Evolutionary conservation across 1,284 basidiomycete genomes (phyloP), one percentile per base, ranked within the genome.

Genomic region (Pterulicium gracile): DNA sequence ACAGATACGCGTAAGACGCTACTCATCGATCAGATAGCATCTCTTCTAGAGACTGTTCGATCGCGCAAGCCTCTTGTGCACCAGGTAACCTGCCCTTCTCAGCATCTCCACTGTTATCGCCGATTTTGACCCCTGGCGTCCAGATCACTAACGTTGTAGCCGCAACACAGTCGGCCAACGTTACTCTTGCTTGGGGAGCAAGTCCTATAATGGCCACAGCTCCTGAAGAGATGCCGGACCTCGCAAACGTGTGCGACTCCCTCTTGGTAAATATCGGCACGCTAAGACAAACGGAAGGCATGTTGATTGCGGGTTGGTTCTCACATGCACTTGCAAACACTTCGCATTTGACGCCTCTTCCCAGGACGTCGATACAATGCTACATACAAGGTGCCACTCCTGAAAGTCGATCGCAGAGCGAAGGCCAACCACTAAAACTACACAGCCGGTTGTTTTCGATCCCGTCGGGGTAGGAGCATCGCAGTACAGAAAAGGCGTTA

Each of bases 151-250:
- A 95, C 57, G 82, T 75, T 45, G 93, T 97, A 24, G 91, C 92
- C 20, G 81, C 85, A 17, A 93, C 83, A 24, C 89, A 95, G 67
- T 90, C 86, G 2, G 92, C 93, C 15, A 98, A 97, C 61, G 77
- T 88, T 1, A 94, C 93, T 0, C 73, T 98, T 5, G 90, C 92
- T 0, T 62, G 97, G 3, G 87, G 88, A 24, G 90, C 83, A 12
- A 92, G 88, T 46, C 94, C 94, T 1, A 95, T 97, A 60, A 98
- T 97, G 93, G 87, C 90, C 3, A 84, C 84, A 22, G 79, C 84
- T 24, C 75, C 82, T 0, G 69, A 77, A 51, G 94, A 98, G 61
- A 91, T 92, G 68, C 73, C 77, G 20, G 89, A 95, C 52, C 72
- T 98, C 13, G 74, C 79, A 45, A 68, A 68, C 13, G 75, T 82